Evolutionary conservation across 768 basidiomycete species (phyloP).

Genomic region (Cyclocybe aegerita): DNA sequence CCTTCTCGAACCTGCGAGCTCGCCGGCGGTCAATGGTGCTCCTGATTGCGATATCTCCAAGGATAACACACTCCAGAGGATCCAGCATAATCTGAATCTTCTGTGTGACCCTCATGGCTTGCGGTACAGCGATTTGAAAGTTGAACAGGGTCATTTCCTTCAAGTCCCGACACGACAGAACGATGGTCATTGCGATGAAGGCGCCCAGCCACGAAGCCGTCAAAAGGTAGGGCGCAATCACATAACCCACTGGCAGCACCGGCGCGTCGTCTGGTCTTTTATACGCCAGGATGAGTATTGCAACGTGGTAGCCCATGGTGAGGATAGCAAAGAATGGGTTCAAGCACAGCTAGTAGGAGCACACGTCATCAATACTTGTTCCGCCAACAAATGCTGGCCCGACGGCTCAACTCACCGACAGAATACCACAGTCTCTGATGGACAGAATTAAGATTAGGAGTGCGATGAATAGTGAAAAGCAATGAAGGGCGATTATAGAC

Average conservation of each 20-base stretch:
- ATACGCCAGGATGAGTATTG: conserved; percentile 17
- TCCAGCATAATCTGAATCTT: conserved; percentile 24
- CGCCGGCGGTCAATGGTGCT: conserved; percentile 15
- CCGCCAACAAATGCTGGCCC: background rate
- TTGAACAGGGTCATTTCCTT: conserved; percentile 11
- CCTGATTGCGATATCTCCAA: conserved; percentile 21
- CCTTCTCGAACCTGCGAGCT: background rate
- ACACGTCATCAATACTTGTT: background rate
- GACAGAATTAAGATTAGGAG: conserved; percentile 17
- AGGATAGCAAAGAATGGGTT: conserved; percentile 23
- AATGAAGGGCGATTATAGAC: conserved; percentile 22
- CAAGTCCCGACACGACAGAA: conserved; percentile 16
- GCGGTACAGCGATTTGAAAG: conserved; percentile 13
- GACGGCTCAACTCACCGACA: conserved; percentile 18
- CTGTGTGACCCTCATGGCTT: conserved; percentile 8
- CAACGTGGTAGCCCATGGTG: conserved; percentile 22
- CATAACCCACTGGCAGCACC: conserved; percentile 15
- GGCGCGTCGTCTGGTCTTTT: conserved; percentile 14
- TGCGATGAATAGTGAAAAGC: conserved; percentile 20
- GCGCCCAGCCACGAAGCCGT: conserved; percentile 25
- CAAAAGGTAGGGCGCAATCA: conserved; percentile 21
- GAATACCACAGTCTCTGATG: conserved; percentile 19
- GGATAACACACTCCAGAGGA: conserved; percentile 17
- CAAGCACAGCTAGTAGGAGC: conserved; percentile 16
- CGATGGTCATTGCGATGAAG: conserved; percentile 24